phyloP scores from a whole-genome alignment of 495 filamentous ascomycete species.

The Trichocladium uniseriatum region DNA sequence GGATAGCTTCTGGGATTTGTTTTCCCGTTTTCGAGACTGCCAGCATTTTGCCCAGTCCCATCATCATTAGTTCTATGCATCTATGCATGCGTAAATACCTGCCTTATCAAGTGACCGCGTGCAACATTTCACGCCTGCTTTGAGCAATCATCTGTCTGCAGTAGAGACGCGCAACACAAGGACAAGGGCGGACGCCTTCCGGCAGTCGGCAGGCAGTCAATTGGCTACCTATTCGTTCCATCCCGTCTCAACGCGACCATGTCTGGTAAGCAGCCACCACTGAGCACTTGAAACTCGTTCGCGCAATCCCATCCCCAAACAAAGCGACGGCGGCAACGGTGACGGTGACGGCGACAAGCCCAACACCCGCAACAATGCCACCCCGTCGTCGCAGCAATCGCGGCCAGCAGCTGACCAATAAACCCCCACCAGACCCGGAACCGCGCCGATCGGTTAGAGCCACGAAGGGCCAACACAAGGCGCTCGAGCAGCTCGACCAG shows the following conservation, averaged over 20 bases:
- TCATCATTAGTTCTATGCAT: conserved; percentile 9
- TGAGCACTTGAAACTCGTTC: conserved; percentile 1
- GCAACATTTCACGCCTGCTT: conserved; percentile 25
- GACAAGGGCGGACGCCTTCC: background rate
- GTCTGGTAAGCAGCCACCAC: conserved; percentile 30
- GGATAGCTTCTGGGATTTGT: conserved; percentile 9
- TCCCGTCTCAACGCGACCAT: conserved; percentile 18
- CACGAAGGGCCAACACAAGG: conserved; percentile 94
- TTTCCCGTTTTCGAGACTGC: conserved; percentile 2
- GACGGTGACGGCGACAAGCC: background rate
- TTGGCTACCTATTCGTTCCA: conserved; percentile 6
- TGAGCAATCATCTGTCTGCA: conserved; percentile 23
- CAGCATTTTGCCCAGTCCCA: conserved; percentile 5
- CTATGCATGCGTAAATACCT: conserved; percentile 21
- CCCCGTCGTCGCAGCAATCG: conserved; percentile 4
- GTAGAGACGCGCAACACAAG: conserved; percentile 19
- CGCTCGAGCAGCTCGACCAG: conserved; percentile 60
- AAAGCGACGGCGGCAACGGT: background rate
- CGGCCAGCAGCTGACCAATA: conserved; percentile 16
- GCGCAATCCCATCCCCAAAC: background rate
- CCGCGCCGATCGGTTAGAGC: conserved; percentile 87
- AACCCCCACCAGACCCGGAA: conserved; percentile 48
- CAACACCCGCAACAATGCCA: background rate
- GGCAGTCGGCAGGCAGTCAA: conserved; percentile 4
- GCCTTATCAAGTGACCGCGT: conserved; percentile 23